phyloP scores from a whole-genome alignment of 148 eudicot species.

The Hydrangea macrophylla region DNA sequence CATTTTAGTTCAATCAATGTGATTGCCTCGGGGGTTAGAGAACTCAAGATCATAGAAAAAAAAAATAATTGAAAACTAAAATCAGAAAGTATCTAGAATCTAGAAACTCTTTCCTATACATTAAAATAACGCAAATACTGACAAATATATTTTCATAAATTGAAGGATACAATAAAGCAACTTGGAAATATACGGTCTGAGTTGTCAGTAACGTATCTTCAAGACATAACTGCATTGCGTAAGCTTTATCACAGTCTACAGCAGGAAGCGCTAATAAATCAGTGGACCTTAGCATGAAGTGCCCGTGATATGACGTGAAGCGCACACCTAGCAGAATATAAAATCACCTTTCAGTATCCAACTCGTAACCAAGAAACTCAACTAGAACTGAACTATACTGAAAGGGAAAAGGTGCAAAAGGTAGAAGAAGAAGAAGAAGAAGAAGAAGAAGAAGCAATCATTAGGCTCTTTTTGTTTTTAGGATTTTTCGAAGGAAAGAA shows the following conservation, averaged over 20 bases:
- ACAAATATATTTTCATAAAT: background rate
- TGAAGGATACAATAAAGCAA: slow-evolving; percentile 94
- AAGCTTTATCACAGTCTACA: slow-evolving; percentile 97
- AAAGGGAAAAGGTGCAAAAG: no score
- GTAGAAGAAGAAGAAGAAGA: no score
- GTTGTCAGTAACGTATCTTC: slow-evolving; percentile 83
- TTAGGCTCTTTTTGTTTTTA: no score
- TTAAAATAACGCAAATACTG: no score
- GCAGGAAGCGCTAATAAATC: slow-evolving; percentile 98
- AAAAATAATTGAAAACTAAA: background rate
- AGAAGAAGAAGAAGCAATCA: no score
- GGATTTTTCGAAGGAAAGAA: no score
- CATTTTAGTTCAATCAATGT: background rate
- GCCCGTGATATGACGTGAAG: slow-evolving; percentile 90
- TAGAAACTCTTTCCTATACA: background rate
- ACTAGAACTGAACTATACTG: no score
- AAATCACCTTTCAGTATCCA: slow-evolving; percentile 3
- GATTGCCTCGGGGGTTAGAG: background rate
- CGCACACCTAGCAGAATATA: slow-evolving; percentile 57
- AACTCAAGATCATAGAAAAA: background rate
- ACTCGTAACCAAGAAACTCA: slow-evolving; percentile 1
- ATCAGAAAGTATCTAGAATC: background rate
- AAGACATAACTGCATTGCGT: slow-evolving; percentile 78
- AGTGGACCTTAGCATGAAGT: slow-evolving; percentile 96
- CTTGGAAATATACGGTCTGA: slow-evolving; percentile 88